A percentile compares a stretch with the other conserved stretches of the same genome.
phyloP scores from a whole-genome alignment of 2,329 filamentous ascomycete species.

The Fusarium sp. region DNA sequence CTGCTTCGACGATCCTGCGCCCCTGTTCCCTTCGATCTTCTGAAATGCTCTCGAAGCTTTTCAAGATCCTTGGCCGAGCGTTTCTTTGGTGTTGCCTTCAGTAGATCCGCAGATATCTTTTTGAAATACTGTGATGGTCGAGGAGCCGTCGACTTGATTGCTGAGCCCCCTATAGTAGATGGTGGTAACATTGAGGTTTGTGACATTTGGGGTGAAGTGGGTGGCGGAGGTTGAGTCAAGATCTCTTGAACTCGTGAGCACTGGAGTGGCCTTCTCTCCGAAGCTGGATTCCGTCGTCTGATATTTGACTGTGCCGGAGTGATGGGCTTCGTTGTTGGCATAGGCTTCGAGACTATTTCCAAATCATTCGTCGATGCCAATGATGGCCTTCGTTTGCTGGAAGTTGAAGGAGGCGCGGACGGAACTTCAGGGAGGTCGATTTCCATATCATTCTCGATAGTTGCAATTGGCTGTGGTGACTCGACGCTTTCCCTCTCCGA shows the following conservation, averaged over 20 bases:
- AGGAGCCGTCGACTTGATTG: constrained; percentile 20
- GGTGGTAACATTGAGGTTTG: constrained; percentile 31
- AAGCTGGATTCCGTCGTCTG: background rate
- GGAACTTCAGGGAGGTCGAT: constrained; percentile 14
- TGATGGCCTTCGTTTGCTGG: background rate
- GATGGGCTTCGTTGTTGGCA: background rate
- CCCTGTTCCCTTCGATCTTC: constrained; percentile 26
- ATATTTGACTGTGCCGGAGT: background rate
- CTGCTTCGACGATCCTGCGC: constrained; percentile 16
- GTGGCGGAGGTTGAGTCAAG: constrained; percentile 19
- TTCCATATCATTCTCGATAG: constrained; percentile 28
- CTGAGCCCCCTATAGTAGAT: constrained; percentile 22
- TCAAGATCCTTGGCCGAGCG: constrained; percentile 38
- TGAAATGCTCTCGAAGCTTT: constrained; percentile 43
- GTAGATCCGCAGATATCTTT: constrained; percentile 25
- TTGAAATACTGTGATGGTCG: constrained; percentile 39
- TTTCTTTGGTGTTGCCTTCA: constrained; percentile 15
- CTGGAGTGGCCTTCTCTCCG: background rate
- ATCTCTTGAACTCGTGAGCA: constrained; percentile 16
- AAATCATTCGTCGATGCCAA: background rate
- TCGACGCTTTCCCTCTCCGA: background rate
- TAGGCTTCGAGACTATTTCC: background rate
- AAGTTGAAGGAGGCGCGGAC: background rate
- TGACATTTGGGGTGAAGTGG: constrained; percentile 28
- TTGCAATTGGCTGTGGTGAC: background rate